Conservation (phyloP, 208 protist genomes). For the Wallacemonas sp. region DNA sequence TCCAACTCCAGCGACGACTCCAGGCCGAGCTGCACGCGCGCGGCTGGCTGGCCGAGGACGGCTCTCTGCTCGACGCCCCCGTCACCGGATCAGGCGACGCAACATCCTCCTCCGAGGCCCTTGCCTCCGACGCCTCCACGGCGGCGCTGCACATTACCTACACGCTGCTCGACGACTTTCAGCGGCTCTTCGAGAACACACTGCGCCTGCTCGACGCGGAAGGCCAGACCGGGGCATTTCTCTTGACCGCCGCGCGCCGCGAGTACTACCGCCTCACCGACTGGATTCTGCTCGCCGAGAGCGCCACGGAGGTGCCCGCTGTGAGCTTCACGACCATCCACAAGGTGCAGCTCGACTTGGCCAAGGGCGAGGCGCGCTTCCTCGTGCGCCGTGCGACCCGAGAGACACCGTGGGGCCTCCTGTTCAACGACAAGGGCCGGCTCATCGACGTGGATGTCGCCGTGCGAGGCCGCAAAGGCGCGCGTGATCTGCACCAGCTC, state of each 20-base stretch:
- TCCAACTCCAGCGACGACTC: constrained; percentile 44
- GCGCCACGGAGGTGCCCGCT: constrained; percentile 29
- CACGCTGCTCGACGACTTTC: constrained; percentile 60
- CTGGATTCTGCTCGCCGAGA: constrained; percentile 48
- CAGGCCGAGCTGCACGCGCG: constrained; percentile 28
- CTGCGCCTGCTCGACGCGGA: constrained; percentile 40
- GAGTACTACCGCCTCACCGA: constrained; percentile 78
- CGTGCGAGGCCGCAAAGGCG: constrained; percentile 46
- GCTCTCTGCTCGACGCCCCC: background rate
- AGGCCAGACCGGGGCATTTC: constrained; percentile 14
- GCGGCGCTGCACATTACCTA: constrained; percentile 49
- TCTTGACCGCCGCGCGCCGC: constrained; percentile 38
- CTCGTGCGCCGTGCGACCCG: constrained; percentile 41
- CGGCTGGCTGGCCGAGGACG: background rate
- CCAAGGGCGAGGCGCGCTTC: constrained; percentile 31
- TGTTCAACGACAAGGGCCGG: constrained; percentile 65
- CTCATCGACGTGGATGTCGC: constrained; percentile 68
- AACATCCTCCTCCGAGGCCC: too few species aligned
- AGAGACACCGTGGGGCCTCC: constrained; percentile 56
- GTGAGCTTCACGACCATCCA: constrained; percentile 50
- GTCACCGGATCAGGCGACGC: background rate
- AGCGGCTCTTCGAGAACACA: constrained; percentile 51
- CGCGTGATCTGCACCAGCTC: constrained; percentile 51
- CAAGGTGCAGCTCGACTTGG: constrained; percentile 29
- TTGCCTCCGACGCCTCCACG: constrained; percentile 13